phyloP scores from a whole-genome alignment of 1,284 basidiomycete species.

The Papiliotrema flavescens region DNA sequence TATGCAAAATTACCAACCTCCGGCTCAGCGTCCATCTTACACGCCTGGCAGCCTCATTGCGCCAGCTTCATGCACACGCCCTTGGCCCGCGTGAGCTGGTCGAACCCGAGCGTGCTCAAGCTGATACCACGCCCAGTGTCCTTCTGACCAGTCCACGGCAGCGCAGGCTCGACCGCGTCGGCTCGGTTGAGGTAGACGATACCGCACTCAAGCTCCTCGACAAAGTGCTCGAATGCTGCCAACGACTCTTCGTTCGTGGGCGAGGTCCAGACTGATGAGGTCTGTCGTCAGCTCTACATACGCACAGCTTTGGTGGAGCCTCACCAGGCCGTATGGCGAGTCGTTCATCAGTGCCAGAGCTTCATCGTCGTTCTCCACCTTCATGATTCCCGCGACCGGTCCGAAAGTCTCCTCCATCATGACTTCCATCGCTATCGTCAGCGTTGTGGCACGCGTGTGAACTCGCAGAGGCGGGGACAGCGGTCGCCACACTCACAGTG shows the following conservation, averaged over 20 bases:
- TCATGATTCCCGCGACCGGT: conserved; percentile 85
- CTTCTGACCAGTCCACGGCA: conserved; percentile 93
- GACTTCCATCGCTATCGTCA: conserved; percentile 70
- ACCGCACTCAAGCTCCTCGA: conserved; percentile 71
- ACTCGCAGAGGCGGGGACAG: no score
- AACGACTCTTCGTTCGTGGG: conserved; percentile 56
- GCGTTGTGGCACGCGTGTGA: neutral
- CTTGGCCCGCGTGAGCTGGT: conserved; percentile 45
- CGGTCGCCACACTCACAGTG: conserved; percentile 67
- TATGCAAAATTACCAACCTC: no score
- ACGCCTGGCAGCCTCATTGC: no score
- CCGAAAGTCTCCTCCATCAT: conserved; percentile 87
- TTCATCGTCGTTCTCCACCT: conserved; percentile 65
- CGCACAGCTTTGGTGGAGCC: neutral
- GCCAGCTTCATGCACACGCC: conserved; percentile 6
- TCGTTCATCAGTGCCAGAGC: conserved; percentile 90
- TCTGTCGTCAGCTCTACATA: conserved; percentile 44
- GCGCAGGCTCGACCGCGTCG: conserved; percentile 83
- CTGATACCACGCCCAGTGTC: conserved; percentile 86
- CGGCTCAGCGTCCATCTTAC: no score
- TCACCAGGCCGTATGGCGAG: conserved; percentile 77
- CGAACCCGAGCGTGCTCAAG: conserved; percentile 67
- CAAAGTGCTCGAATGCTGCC: conserved; percentile 64
- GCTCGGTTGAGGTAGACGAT: conserved; percentile 92
- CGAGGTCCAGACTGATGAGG: conserved; percentile 89